Base-by-base conservation (phyloP, 805 yeast species). In the Ogataea methanolica region DNA sequence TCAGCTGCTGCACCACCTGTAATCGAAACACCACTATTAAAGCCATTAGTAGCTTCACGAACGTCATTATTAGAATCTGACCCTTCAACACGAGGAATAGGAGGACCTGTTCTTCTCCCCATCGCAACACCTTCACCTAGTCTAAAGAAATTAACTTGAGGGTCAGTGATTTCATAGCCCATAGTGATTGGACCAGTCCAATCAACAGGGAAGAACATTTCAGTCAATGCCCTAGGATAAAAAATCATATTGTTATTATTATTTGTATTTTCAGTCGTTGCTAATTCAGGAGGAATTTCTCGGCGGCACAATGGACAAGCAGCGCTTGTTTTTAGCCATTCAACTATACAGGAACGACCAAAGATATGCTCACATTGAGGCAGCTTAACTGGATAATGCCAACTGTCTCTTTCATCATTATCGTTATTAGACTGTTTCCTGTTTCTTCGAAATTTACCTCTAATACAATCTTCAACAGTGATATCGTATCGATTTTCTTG, bases 231-330 rank as follows among this genome's bases (percentile, higher is more conserved):
- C 4, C 59, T 45, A 1, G 63, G 57, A 46, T 65, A 62, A 33
- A 56, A 54, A 6, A 65, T 52, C 17, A 26, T 26, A 11, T 6
- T 26, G 31, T 54, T 34, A 39, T 33, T 36, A 51, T 51, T 29
- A 17, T 38, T n/a, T 19, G 33, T 37, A 22, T 36, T 41, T 41
- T 57, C 61, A 9, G 55, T 49, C 7, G 31, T 26, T 9, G 11
- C 31, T 41, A 54, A 44, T 23, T 58, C 63, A 15, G 60, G 57
- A 7, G 60, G 47, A 4, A 83, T 70, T 14, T 76, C 72, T 15
- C 72, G 70, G 46, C 97, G 79, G 61, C 98, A 91, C 42, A 91
- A 67, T 0, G 98, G 98, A 64, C 97, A 90, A 2, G 89, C 77
- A 8, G 79, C 73, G 55, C 84, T 80, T 36, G 75, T 68, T 50